Evolutionary conservation across 495 filamentous ascomycete species (phyloP).

Genomic region (Hamigera avellanea): DNA sequence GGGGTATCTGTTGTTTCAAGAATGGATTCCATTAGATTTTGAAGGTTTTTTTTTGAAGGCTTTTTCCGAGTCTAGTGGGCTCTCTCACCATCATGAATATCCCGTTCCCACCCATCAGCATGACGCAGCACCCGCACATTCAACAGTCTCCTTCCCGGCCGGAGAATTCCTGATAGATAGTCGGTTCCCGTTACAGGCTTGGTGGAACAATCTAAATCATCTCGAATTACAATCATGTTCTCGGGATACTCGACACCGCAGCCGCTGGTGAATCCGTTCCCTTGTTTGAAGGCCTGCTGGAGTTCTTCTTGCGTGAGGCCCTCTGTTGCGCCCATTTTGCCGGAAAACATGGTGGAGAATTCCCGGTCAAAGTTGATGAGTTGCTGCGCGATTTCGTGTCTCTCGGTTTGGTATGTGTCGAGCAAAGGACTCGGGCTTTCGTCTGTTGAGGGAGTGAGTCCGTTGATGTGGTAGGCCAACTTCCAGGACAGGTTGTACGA

Average conservation of each 20-base stretch:
- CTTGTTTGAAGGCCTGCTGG: slow-evolving; percentile 33
- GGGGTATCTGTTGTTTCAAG: slow-evolving; percentile 17
- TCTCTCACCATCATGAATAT: slow-evolving; percentile 37
- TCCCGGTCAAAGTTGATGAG: slow-evolving; percentile 61
- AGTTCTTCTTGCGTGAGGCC: slow-evolving; percentile 38
- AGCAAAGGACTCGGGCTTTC: slow-evolving; percentile 43
- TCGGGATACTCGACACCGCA: slow-evolving; percentile 35
- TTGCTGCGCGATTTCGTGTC: slow-evolving; percentile 56
- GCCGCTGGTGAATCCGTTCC: slow-evolving; percentile 35
- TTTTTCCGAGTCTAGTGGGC: neutral
- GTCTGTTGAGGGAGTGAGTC: slow-evolving; percentile 44
- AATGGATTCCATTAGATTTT: neutral
- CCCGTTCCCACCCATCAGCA: slow-evolving; percentile 30
- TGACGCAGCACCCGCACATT: slow-evolving; percentile 28
- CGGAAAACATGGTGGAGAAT: slow-evolving; percentile 41
- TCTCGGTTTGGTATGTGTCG: slow-evolving; percentile 58
- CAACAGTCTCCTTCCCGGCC: slow-evolving; percentile 19
- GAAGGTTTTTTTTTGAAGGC: neutral
- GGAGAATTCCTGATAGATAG: slow-evolving; percentile 30
- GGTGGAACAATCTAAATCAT: slow-evolving; percentile 3
- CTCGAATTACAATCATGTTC: slow-evolving; percentile 21
- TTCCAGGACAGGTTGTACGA: slow-evolving; percentile 80
- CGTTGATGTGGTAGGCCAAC: slow-evolving; percentile 56
- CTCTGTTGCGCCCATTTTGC: slow-evolving; percentile 25
- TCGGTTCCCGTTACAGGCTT: slow-evolving; percentile 25